Evolutionary conservation across 805 yeast species (phyloP).

Genomic region (Saccharomycopsis capsularis): DNA sequence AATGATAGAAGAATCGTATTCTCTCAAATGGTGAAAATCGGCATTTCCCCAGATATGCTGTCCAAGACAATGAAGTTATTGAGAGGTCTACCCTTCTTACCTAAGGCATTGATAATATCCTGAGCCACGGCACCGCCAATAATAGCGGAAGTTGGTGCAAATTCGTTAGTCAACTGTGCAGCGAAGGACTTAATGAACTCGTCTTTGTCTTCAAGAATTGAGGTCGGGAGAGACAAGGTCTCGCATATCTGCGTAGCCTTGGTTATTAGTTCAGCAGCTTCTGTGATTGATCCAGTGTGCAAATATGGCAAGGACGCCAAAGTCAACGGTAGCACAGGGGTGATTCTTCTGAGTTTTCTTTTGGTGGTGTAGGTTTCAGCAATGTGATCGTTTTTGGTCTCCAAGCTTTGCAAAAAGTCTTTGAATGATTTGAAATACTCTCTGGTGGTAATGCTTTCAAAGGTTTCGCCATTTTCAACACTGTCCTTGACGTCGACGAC

Average conservation of each 20-base stretch:
- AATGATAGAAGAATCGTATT: no score
- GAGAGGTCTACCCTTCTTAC: slow-evolving; percentile 70
- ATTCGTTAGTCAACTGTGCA: slow-evolving; percentile 51
- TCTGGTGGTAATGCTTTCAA: slow-evolving; percentile 13
- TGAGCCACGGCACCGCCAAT: slow-evolving; percentile 88
- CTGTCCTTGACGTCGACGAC: slow-evolving; percentile 28
- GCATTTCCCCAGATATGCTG: slow-evolving; percentile 65
- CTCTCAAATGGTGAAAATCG: slow-evolving; percentile 39
- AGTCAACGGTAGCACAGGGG: slow-evolving; percentile 53
- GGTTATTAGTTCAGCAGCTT: slow-evolving; percentile 23
- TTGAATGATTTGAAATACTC: slow-evolving; percentile 13
- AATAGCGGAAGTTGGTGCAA: slow-evolving; percentile 79
- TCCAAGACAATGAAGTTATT: slow-evolving; percentile 78
- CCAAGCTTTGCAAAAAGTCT: slow-evolving; percentile 19
- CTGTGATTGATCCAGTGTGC: not conserved
- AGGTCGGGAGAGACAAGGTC: slow-evolving; percentile 39
- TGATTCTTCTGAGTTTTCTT: slow-evolving; percentile 40
- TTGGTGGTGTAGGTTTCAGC: slow-evolving; percentile 25
- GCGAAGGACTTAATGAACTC: slow-evolving; percentile 34
- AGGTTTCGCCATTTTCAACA: slow-evolving; percentile 23
- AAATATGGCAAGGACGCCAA: slow-evolving; percentile 47
- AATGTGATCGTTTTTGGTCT: slow-evolving; percentile 21
- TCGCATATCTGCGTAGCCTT: slow-evolving; percentile 30
- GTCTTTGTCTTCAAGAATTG: slow-evolving; percentile 36
- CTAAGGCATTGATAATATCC: slow-evolving; percentile 77